phyloP scores from a whole-genome alignment of 257 asterid genomes.

The Perilla frutescens region DNA sequence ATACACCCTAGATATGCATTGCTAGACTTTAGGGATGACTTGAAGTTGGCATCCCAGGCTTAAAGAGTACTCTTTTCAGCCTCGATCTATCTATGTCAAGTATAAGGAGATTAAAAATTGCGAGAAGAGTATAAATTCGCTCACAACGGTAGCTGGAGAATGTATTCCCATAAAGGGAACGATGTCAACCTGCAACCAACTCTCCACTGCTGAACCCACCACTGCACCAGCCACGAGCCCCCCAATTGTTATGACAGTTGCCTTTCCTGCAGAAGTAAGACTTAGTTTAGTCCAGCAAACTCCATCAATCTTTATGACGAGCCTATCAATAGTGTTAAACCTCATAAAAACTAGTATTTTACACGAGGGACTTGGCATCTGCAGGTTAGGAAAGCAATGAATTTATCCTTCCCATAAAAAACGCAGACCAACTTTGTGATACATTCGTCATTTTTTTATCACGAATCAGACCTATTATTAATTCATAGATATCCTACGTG shows the following conservation, averaged over 20 bases:
- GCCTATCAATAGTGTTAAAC: not conserved
- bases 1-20: constrained; percentile 52
- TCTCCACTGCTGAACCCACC: constrained; percentile 93
- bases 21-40: constrained; percentile 30
- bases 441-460: not conserved
- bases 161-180: constrained; percentile 93
- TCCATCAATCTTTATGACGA: no score
- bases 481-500: not conserved
- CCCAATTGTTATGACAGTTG: constrained; percentile 84
- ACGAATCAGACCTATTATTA: not conserved
- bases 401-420: not conserved
- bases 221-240: constrained; percentile 98
- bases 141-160: constrained; percentile 82
- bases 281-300: not conserved
- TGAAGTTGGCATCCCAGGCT: constrained; percentile 35
- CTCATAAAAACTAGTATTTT: not conserved
- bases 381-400: not conserved
- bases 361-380: not conserved
- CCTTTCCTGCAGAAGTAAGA: constrained; percentile 76
- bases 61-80: constrained; percentile 31
- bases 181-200: constrained; percentile 93
- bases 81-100: constrained; percentile 62
- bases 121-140: constrained; percentile 84
- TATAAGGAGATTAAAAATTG: constrained; percentile 86
- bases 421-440: not conserved